Conservation (phyloP, 2,329 filamentous ascomycete species). For the Fusarium pilosicola region DNA sequence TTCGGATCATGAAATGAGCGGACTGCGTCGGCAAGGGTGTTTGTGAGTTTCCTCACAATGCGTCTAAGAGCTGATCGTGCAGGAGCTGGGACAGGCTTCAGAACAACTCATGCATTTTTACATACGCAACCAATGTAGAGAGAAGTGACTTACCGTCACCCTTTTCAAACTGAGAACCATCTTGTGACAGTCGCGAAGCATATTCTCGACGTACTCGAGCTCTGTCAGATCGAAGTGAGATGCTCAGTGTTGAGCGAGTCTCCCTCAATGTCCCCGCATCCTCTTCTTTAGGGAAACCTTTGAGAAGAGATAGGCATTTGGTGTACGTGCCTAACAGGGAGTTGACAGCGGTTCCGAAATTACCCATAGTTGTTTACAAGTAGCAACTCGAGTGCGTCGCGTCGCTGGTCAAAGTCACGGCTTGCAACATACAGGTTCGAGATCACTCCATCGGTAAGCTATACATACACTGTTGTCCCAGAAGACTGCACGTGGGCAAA, state of each 20-base stretch:
- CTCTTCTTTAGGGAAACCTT: conserved; percentile 45
- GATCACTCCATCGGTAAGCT: conserved; percentile 17
- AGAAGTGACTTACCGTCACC: conserved; percentile 58
- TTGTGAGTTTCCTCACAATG: conserved; percentile 56
- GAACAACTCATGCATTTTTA: conserved; percentile 14
- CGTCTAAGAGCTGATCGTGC: conserved; percentile 53
- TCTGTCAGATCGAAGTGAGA: conserved; percentile 53
- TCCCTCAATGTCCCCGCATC: conserved; percentile 39
- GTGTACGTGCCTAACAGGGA: conserved; percentile 60
- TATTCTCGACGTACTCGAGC: conserved; percentile 56
- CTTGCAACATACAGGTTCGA: conserved; percentile 9
- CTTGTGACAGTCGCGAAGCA: conserved; percentile 51
- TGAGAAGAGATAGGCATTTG: conserved; percentile 56
- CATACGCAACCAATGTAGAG: background rate
- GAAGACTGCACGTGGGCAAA: conserved; percentile 37
- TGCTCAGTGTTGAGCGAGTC: conserved; percentile 44
- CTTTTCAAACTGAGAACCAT: conserved; percentile 55
- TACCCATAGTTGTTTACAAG: conserved; percentile 40
- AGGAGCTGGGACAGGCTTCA: conserved; percentile 45
- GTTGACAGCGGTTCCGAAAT: conserved; percentile 56
- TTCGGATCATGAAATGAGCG: conserved; percentile 47
- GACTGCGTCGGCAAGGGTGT: conserved; percentile 54
- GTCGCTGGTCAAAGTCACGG: conserved; percentile 4
- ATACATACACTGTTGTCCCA: background rate
- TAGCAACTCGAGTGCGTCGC: background rate